Base-by-base conservation (phyloP, 305 asterid genomes). In the Fraxinus greggii region DNA sequence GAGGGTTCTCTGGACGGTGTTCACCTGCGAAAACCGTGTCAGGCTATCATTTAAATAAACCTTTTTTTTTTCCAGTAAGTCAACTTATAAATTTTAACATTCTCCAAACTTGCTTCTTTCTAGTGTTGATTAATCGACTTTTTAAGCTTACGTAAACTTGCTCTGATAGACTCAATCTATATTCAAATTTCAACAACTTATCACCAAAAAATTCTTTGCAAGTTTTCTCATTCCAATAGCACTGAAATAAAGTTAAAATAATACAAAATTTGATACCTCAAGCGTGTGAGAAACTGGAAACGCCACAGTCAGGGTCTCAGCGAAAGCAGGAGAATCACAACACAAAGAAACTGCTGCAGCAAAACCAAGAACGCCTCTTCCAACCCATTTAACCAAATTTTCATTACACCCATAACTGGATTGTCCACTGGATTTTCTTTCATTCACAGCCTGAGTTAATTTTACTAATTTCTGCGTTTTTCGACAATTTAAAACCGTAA, bases 1-100 rank as follows among this genome's bases (percentile, higher is more conserved):
- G 74, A 95, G 97, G 19, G 99, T 95, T 87, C 97, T 92, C 85
- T 95, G 99, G 12, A 92, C 98, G 70, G 92, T 88, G 83, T 95
- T 95, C 79, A 95, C 97, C 99, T 95, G 81, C 72, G 28, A 86
- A 83, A 78, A 67, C 79, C 67, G 73, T 4, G 28, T 13, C 51
- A 35, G 40, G 81, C 54, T 73, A 33, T 3, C 10, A 45, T 54
- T 54, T 1, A 56, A 54, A 54, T 54, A 17, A n/a, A 19, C 24
- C 15, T 0, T 40, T 40, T 10, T 40, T 40, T 15, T 40, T 40
- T 56, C 65, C 65, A 54, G n/a, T 54, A 54, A 54, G 65, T 54
- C 5, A 54, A 45, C 63, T 54, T 54, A 5, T 54, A 17, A n/a
- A 17, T 54, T 15, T 56, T 48, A 17, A 56, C 29, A 7, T 59